phyloP scores from a whole-genome alignment of 441 rosid genomes.

The Arabidopsis hybrid region DNA sequence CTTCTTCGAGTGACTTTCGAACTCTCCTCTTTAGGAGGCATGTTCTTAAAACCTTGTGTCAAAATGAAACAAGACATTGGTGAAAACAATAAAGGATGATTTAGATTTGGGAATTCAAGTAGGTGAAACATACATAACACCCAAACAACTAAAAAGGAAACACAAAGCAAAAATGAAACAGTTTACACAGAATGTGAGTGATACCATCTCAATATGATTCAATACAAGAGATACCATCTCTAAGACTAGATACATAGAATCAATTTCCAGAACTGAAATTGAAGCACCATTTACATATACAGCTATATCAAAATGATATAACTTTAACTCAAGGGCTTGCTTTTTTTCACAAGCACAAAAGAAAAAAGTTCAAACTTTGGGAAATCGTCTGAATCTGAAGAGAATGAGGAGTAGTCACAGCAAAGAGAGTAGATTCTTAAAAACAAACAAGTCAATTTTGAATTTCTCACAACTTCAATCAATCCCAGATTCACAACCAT shows the following conservation, averaged over 20 bases:
- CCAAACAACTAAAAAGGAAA: no score
- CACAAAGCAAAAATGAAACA: neutral
- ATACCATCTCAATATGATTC: neutral
- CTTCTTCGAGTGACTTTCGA: conserved; percentile 51
- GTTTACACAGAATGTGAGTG: neutral
- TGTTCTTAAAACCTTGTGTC: conserved; percentile 37
- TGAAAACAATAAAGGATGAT: neutral
- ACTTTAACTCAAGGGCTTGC: no score
- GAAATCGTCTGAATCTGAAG: no score
- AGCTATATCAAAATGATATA: neutral
- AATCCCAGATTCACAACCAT: no score
- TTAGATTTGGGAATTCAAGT: neutral
- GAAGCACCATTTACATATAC: neutral
- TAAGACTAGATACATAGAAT: neutral
- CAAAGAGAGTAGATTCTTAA: no score
- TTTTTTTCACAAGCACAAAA: no score
- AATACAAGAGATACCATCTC: no score
- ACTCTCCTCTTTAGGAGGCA: conserved; percentile 51
- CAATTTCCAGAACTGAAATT: neutral
- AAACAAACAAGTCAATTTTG: no score
- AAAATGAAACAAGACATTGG: conserved; percentile 6
- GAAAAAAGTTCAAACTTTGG: neutral
- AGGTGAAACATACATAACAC: no score
- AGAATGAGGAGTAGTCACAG: no score
- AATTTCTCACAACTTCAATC: no score